phyloP scores from a whole-genome alignment of 441 rosid species.

The Heliophila coronopifolia region DNA sequence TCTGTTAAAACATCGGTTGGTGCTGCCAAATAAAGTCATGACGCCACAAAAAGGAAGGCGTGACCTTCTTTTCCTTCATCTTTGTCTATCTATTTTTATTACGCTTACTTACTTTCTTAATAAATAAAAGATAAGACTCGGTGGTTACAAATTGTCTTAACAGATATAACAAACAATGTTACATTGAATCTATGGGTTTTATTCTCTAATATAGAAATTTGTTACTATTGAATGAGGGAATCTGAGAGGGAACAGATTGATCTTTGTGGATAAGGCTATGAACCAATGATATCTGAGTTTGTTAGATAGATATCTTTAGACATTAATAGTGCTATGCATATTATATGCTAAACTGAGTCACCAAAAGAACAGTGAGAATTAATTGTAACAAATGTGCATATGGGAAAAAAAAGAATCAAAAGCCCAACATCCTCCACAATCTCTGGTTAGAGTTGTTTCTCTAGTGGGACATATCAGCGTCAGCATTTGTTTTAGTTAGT shows the following conservation, averaged over 20 bases:
- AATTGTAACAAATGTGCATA: conserved; percentile 29
- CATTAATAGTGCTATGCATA: conserved; percentile 39
- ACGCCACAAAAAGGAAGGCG: conserved; percentile 17
- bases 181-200: too few relatives aligned
- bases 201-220: too few relatives aligned
- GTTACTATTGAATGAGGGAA: too few relatives aligned
- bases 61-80: conserved; percentile 18
- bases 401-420: conserved; percentile 32
- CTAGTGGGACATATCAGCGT: conserved; percentile 30
- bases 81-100: conserved; percentile 22
- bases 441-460: conserved; percentile 32
- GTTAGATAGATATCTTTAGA: conserved; percentile 14
- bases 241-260: conserved; percentile 22
- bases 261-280: conserved; percentile 26
- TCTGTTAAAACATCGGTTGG: conserved; percentile 14
- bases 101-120: conserved; percentile 20
- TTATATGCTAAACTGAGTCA: conserved; percentile 41
- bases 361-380: conserved; percentile 15
- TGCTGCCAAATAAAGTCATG: conserved; percentile 12
- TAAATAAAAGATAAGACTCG: too few relatives aligned
- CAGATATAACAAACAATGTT: too few relatives aligned
- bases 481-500: conserved; percentile 29
- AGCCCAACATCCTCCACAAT: conserved; percentile 27
- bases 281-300: conserved; percentile 26
- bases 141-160: too few relatives aligned